Evolutionary conservation across 805 yeast genomes (phyloP), one percentile per base, ranked within the genome.

Genomic region (Starmerella sp.): DNA sequence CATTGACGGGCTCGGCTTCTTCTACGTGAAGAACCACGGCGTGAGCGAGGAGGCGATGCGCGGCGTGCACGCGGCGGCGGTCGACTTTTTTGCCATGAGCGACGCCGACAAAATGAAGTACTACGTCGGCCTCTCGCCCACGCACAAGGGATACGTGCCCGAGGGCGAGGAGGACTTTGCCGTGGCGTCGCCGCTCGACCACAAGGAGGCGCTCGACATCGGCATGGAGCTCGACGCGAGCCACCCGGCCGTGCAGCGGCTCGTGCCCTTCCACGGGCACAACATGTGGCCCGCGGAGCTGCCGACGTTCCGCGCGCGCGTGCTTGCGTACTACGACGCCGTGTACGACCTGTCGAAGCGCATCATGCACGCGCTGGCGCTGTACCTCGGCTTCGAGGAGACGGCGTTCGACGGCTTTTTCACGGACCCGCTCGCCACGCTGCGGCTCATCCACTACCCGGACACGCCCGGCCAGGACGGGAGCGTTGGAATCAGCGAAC

Each of bases 201-300:
- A 81, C 75, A 69, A 84, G 54, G 86, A 81, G 61, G 85, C 81
- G 66, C 75, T 77, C 56, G 85, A 81, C 62, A 69, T 81, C 54
- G 84, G 79, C 5, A 59, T 53, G 44, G 58, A 60, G 39, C 39
- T 56, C 4, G 58, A 59, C 2, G 52, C 41, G 15, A 55, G 56
- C 28, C 65, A 66, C 6, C 55, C 55, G 15, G 78, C 77, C 69
- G 67, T 69, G 52, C 75, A 77, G 50, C 35, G 22, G 14, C 32
- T 38, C 1, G 15, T 31, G 9, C 59, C 59, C 4, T 67, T 80
- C 52, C 80, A 76, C 58, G 84, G 84, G 0, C 83, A 84, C 6
- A 78, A 78, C 60, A 63, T 72, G 54, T 80, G 79, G 77, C 80
- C 82, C 0, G 73, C 75, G 35, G 71, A 69, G 34, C 64, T 73